Evolutionary conservation across 1,284 basidiomycete genomes (phyloP).

Genomic region (Kalmanozyma brasiliensis): DNA sequence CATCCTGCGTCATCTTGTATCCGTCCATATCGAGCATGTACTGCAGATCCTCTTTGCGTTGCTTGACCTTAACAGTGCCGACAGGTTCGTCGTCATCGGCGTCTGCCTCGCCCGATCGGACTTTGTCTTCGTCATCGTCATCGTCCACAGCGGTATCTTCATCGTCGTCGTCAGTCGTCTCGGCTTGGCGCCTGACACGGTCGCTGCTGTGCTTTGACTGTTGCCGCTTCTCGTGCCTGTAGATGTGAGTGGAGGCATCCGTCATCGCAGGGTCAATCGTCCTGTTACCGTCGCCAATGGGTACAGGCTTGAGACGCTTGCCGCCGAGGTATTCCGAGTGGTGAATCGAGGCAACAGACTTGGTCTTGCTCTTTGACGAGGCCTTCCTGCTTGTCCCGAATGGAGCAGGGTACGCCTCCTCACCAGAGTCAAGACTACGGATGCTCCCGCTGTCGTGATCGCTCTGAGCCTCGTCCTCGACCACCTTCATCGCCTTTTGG

Average conservation of each 20-base stretch:
- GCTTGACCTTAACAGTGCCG: constrained; percentile 33
- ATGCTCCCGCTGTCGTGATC: constrained; percentile 12
- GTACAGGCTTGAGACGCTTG: constrained; percentile 29
- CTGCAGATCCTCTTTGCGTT: constrained; percentile 41
- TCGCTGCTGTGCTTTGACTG: constrained; percentile 4
- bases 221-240: constrained; percentile 19
- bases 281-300: constrained; percentile 16
- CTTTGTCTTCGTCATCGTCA: neutral
- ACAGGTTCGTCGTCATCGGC: constrained; percentile 18
- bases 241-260: constrained; percentile 31
- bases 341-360: constrained; percentile 25
- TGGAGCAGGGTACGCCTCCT: constrained; percentile 54
- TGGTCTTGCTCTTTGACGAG: constrained; percentile 21
- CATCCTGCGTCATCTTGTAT: constrained; percentile 65
- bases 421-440: constrained; percentile 15
- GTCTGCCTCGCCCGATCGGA: neutral
- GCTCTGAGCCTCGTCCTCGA: constrained; percentile 21
- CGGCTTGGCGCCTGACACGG: constrained; percentile 6
- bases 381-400: constrained; percentile 27
- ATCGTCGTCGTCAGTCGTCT: constrained; percentile 25
- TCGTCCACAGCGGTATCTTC: constrained; percentile 5
- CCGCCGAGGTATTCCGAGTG: constrained; percentile 39
- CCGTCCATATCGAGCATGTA: constrained; percentile 67
- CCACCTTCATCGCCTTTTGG: constrained; percentile 21
- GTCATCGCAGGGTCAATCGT: constrained; percentile 41